Conservation (phyloP, 129 eudicot genomes). For the Lactuca saligna region DNA sequence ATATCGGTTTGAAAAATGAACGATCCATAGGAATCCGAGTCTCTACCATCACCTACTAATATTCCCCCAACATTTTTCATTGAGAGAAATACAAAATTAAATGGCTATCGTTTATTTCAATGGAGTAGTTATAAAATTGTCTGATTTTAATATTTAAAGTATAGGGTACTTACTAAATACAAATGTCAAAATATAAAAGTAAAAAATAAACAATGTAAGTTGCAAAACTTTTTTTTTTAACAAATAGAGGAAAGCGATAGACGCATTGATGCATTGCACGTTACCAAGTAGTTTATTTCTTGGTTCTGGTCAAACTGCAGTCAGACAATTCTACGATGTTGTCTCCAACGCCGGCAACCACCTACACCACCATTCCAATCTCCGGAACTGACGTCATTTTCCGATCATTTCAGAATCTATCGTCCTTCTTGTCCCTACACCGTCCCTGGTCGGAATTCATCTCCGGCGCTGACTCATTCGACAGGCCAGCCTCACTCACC, state of each 20-base stretch:
- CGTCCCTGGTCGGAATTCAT: constrained; percentile 84
- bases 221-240: background rate
- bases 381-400: constrained; percentile 60
- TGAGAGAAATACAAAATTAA: too few relatives aligned
- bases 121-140: too few relatives aligned
- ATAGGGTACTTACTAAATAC: too few relatives aligned
- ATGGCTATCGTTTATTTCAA: too few relatives aligned
- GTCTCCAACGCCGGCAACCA: constrained; percentile 36
- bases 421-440: constrained; percentile 48
- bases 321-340: constrained; percentile 39
- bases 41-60: too few relatives aligned
- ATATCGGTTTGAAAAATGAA: too few relatives aligned
- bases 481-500: constrained; percentile 47
- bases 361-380: constrained; percentile 79
- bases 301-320: constrained; percentile 31
- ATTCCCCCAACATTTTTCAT: too few relatives aligned
- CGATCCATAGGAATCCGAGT: too few relatives aligned
- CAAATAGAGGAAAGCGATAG: background rate
- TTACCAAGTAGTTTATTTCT: background rate
- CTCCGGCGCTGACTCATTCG: constrained; percentile 39
- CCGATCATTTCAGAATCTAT: constrained; percentile 69
- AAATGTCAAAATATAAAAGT: too few relatives aligned
- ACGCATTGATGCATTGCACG: constrained; percentile 18
- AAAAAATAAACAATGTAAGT: too few relatives aligned
- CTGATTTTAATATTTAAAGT: too few relatives aligned